Evolutionary conservation across 768 basidiomycete species (phyloP), one percentile per base, ranked within the genome.

Genomic region (Hypholoma fasciculare): DNA sequence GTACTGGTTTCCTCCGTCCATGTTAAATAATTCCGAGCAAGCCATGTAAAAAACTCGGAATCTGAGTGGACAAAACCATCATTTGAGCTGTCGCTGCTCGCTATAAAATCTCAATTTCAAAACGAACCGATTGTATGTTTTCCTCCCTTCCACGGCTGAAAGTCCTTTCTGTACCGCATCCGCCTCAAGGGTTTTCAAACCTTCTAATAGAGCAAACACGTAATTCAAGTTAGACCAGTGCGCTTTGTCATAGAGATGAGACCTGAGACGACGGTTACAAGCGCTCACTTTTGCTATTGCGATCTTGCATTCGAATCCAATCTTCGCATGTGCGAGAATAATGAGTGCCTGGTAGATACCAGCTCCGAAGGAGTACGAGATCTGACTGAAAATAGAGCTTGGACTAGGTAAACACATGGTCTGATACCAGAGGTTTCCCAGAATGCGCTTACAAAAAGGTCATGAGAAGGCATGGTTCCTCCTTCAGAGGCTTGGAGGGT

Each of bases 31-130:
- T 66, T 89, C 88, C 1, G 85, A 83, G 63, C 86, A 87, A 9
- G 87, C 85, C 69, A 89, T 78, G 66, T 86, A 89, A 69, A 90
- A 90, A 11, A 89, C 85, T 14, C 87, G 75, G 68, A 88, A 88
- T 59, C 85, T 84, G 57, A 4, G 27, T 12, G 6, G 37, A 12
- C n/a, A 36, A 23, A 30, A 37, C 14, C 49, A 13, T 39, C n/a
- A 47, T 26, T 27, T 12, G 14, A 9, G 47, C 19, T 5, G 7
- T 5, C 17, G 7, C 14, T 19, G 19, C n/a, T n/a, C n/a, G n/a
- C n/a, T n/a, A n/a, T n/a, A n/a, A n/a, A n/a, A n/a, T 14, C 14
- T 17, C 6, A 23, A 8, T 11, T 11, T 16, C 7, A 48, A 48
- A 20, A 48, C 14, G 8, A 39, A 79, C 82, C 83, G 72, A 61